Evolutionary conservation across 1,139 yeast species (phyloP).

Genomic region (Sugiyamaella neomexicana): DNA sequence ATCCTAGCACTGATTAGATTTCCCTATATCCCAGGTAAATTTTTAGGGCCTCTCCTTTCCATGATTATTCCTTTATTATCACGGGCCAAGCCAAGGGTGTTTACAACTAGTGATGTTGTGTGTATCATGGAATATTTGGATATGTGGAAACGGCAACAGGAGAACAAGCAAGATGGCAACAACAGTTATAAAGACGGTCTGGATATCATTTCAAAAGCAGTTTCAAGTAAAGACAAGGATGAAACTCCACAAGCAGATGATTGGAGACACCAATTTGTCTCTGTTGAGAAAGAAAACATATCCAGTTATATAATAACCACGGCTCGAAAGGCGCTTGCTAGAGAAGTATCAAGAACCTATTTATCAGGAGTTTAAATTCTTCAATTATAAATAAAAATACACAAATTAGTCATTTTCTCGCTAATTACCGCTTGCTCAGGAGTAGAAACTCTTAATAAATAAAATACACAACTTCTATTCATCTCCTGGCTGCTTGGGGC

Average conservation of each 20-base stretch:
- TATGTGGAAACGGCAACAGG: conserved; percentile 42
- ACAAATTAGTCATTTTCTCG: too few relatives aligned
- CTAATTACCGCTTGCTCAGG: too few relatives aligned
- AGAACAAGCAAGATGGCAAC: background rate
- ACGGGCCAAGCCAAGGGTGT: conserved; percentile 25
- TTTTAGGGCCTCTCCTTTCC: conserved; percentile 45
- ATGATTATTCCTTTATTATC: conserved; percentile 35
- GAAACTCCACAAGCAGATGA: conserved; percentile 8
- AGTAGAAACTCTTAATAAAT: too few relatives aligned
- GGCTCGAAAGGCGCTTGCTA: conserved; percentile 28
- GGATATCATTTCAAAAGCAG: conserved; percentile 19
- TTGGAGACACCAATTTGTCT: conserved; percentile 20
- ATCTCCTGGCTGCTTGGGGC: background rate
- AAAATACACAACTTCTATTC: too few relatives aligned
- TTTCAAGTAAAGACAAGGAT: background rate
- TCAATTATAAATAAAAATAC: conserved; percentile 6
- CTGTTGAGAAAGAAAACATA: background rate
- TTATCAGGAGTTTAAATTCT: conserved; percentile 26
- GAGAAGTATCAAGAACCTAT: conserved; percentile 31
- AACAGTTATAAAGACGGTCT: conserved; percentile 9
- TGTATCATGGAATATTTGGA: conserved; percentile 52
- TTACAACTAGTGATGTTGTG: conserved; percentile 45
- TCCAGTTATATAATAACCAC: conserved; percentile 20
- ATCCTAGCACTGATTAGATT: conserved; percentile 61
- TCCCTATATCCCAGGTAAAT: conserved; percentile 60